Percentiles rank a stretch among this genome's conserved stretches.
Evolutionary conservation across 148 eudicot genomes (phyloP).

Genomic region (Vaccinium macrocarpon): DNA sequence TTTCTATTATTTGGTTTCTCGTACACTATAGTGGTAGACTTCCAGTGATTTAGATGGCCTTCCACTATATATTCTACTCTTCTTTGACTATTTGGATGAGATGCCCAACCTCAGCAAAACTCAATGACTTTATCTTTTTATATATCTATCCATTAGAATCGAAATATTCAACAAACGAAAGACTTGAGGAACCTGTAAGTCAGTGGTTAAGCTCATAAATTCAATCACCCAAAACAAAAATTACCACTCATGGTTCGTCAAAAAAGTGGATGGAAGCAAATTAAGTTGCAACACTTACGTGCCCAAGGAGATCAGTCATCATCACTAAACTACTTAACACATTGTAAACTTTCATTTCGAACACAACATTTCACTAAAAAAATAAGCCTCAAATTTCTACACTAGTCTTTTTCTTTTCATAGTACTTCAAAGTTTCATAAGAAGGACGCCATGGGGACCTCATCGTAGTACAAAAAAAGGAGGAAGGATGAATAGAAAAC

Average conservation of each 20-base stretch:
- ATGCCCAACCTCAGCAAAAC: not conserved
- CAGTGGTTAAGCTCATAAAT: not conserved
- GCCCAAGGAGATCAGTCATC: not conserved
- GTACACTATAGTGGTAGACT: not conserved
- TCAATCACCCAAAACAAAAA: not conserved
- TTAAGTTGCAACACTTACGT: not conserved
- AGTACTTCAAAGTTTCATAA: not conserved
- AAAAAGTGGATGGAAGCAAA: not conserved
- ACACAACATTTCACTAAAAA: not conserved
- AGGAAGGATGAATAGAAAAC: not conserved
- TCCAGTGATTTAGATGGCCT: too few species aligned
- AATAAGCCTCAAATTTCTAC: not conserved
- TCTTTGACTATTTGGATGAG: not conserved
- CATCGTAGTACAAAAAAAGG: not conserved
- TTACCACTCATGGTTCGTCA: not conserved
- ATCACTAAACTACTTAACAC: not conserved
- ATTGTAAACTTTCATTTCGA: not conserved
- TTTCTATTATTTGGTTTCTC: not conserved
- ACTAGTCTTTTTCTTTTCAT: too few species aligned
- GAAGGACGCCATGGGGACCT: not conserved
- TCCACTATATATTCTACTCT: not conserved
- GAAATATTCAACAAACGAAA: not conserved
- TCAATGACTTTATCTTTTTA: not conserved
- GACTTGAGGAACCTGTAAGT: not conserved
- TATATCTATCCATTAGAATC: not conserved